Conservation (phyloP, 257 asterid genomes). For the Eustoma russellianum region DNA sequence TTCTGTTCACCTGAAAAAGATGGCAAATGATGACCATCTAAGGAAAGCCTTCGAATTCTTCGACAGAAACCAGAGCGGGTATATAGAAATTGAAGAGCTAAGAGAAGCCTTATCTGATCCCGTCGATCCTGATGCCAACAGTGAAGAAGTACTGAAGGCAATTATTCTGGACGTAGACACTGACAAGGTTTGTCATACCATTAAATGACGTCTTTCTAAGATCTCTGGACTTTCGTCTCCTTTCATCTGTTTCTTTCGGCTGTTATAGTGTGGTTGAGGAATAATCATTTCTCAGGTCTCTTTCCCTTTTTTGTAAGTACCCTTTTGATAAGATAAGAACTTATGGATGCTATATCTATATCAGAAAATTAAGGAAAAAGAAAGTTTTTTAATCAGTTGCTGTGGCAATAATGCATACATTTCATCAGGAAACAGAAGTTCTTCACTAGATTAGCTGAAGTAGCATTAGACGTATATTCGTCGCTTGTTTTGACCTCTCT, state of each 20-base stretch:
- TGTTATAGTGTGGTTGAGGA: too few species aligned
- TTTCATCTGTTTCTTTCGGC: background rate
- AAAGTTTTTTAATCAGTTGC: too few species aligned
- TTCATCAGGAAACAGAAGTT: too few species aligned
- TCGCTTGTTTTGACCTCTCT: background rate
- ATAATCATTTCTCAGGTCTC: too few species aligned
- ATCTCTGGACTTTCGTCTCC: background rate
- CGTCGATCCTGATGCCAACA: constrained; percentile 48
- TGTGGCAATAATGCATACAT: too few species aligned
- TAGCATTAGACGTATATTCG: background rate
- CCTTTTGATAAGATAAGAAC: too few species aligned
- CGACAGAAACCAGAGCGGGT: constrained; percentile 57
- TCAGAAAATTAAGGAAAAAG: too few species aligned
- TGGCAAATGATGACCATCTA: constrained; percentile 71
- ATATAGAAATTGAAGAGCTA: constrained; percentile 79
- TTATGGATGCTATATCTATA: too few species aligned
- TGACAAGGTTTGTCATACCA: constrained; percentile 49
- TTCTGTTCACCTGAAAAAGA: constrained; percentile 61
- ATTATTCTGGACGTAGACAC: constrained; percentile 86
- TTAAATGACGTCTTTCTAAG: background rate
- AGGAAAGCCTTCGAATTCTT: constrained; percentile 66
- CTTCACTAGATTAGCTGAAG: background rate
- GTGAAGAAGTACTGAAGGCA: constrained; percentile 66
- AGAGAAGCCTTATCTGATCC: constrained; percentile 59
- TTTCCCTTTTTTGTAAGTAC: background rate